Evolutionary conservation across 352 stramenopile genomes (phyloP).

Genomic region (Chrysophaeum taylorii): DNA sequence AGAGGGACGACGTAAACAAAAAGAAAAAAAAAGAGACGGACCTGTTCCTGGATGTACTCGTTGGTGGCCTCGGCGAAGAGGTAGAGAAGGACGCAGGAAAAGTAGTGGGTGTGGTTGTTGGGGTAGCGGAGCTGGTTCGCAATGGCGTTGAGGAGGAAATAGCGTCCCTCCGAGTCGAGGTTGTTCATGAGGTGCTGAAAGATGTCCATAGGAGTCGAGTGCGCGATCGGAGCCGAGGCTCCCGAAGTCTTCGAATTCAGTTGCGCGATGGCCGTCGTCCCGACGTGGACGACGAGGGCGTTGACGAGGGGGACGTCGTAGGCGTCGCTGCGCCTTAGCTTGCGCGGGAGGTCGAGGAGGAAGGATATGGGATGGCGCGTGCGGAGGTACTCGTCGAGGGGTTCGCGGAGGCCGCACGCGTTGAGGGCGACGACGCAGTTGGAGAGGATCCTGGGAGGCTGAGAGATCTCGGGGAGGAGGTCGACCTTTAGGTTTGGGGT

Average conservation of each 20-base stretch:
- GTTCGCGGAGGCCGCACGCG: slow-evolving; percentile 70
- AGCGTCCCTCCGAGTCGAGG: slow-evolving; percentile 85
- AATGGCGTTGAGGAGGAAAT: slow-evolving; percentile 95
- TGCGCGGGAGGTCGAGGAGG: slow-evolving; percentile 46
- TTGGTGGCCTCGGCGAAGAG: slow-evolving; percentile 92
- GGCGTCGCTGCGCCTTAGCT: slow-evolving; percentile 49
- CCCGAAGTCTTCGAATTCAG: slow-evolving; percentile 41
- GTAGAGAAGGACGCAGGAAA: slow-evolving; percentile 95
- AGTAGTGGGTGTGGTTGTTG: slow-evolving; percentile 99
- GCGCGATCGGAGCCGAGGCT: slow-evolving; percentile 40
- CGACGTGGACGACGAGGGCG: slow-evolving; percentile 74
- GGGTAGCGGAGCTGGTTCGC: slow-evolving; percentile 97
- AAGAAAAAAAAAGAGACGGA: not conserved
- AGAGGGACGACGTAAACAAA: not conserved
- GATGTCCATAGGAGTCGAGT: slow-evolving; percentile 61
- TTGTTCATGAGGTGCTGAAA: slow-evolving; percentile 89
- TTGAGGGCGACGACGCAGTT: slow-evolving; percentile 83
- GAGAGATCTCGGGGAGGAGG: slow-evolving; percentile 85
- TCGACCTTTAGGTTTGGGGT: slow-evolving; percentile 94
- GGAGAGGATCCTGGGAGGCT: slow-evolving; percentile 81
- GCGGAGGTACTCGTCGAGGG: slow-evolving; percentile 89
- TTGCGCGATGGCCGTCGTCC: slow-evolving; percentile 49
- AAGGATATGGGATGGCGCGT: slow-evolving; percentile 56
- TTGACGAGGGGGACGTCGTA: slow-evolving; percentile 83
- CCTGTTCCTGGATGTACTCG: slow-evolving; percentile 90